Evolutionary conservation across 2,329 filamentous ascomycete species (phyloP), one percentile per base, ranked within the genome.

Genomic region (Colletotrichum caudatum): DNA sequence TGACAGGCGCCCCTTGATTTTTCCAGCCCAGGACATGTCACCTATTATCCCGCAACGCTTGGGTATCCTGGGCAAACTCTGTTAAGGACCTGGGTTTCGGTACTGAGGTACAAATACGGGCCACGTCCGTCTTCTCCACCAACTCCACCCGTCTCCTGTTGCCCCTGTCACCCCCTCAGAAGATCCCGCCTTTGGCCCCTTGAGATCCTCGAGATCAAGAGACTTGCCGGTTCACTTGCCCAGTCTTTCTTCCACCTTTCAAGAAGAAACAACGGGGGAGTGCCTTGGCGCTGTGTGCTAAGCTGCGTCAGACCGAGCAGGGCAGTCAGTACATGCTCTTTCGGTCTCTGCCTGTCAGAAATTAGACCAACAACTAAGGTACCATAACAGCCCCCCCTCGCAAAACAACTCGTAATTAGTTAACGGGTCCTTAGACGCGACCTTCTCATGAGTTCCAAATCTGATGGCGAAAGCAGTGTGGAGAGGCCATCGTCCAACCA

Each of bases 91-190:
- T 56, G 69, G 69, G 44, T 16, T 5, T 44, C 20, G 7, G 12
- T 12, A 58, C 44, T 20, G 4, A n/a, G 20, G 44, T 46, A 58
- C 39, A 4, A 65, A 26, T 20, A n/a, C 59, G 35, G 35, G 46
- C 64, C 58, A 59, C 46, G 64, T 69, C 64, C 59, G 59, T 60
- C 64, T 37, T 48, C 58, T 71, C 64, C 64, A 63, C 69, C 53
- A 39, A 59, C 65, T 37, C 69, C 64, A 69, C 53, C 46, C 12
- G 20, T 23, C n/a, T 54, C 54, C 37, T 54, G 2, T 59, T 8
- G 12, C 33, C 64, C 64, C 69, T 54, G 51, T 57, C 54, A 37
- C 33, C 44, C 26, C 58, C 53, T 26, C 44, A 63, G 51, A 37
- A 71, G 56, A 44, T 70, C 54, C 61, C 48, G 44, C n/a, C 65